phyloP scores from a whole-genome alignment of 2,329 filamentous ascomycete species.

The Beauveria sp. region DNA sequence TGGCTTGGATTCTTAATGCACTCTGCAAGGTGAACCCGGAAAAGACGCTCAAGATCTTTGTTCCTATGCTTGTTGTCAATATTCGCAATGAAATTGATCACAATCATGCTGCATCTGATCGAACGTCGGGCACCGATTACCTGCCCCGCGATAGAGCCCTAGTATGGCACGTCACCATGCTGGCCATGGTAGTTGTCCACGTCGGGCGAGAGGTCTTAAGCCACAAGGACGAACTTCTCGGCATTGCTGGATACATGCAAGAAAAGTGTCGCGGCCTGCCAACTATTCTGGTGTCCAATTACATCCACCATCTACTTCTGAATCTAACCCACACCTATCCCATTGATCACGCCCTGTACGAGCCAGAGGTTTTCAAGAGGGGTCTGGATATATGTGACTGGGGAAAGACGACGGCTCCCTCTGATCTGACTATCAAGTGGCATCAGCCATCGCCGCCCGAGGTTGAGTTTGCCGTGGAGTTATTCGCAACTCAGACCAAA shows the following conservation, averaged over 20 bases:
- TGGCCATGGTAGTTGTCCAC: conserved; percentile 97
- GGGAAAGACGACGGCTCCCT: conserved; percentile 69
- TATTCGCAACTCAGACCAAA: conserved; percentile 79
- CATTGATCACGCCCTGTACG: conserved; percentile 80
- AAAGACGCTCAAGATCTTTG: conserved; percentile 82
- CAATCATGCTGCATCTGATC: conserved; percentile 89
- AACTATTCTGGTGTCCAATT: conserved; percentile 94
- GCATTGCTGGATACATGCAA: conserved; percentile 94
- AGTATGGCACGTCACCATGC: conserved; percentile 94
- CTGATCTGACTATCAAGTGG: conserved; percentile 80
- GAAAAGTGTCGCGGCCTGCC: conserved; percentile 88
- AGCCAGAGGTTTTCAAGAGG: conserved; percentile 62
- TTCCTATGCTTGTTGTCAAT: conserved; percentile 82
- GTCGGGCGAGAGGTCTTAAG: conserved; percentile 84
- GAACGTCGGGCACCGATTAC: conserved; percentile 89
- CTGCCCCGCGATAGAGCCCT: conserved; percentile 85
- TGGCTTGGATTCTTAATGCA: conserved; percentile 97
- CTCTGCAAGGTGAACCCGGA: conserved; percentile 93
- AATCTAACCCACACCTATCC: conserved; percentile 94
- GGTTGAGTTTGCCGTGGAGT: conserved; percentile 77
- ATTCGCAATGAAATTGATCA: conserved; percentile 96
- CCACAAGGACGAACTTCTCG: conserved; percentile 82
- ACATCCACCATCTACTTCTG: conserved; percentile 89
- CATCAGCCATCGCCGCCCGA: conserved; percentile 76
- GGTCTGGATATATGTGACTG: conserved; percentile 75